Evolutionary conservation across 2,329 filamentous ascomycete genomes (phyloP).

Genomic region (Penicillium sp.): DNA sequence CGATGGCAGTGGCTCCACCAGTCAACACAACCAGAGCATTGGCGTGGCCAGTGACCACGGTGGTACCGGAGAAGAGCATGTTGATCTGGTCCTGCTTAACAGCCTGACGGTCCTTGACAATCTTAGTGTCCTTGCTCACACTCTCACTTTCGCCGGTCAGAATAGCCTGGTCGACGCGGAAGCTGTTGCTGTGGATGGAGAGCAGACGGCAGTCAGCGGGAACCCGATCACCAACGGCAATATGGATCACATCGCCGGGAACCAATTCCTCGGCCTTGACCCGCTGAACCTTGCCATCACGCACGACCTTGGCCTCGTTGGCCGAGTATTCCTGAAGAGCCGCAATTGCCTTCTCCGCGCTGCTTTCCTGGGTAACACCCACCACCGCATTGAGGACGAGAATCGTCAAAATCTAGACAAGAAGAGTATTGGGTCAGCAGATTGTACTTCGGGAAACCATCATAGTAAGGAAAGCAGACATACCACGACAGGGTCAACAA

Average conservation of each 20-base stretch:
- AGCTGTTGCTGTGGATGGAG: constrained; percentile 94
- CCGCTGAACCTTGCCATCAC: constrained; percentile 78
- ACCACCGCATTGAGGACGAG: constrained; percentile 96
- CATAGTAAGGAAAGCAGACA: constrained; percentile 47
- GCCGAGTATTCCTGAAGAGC: constrained; percentile 98
- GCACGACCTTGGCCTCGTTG: constrained; percentile 92
- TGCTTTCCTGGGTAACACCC: constrained; percentile 97
- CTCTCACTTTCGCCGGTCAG: constrained; percentile 98
- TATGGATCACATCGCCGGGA: constrained; percentile 87
- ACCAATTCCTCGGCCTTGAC: constrained; percentile 97
- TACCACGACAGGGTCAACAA: constrained; percentile 94
- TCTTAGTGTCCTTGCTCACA: constrained; percentile 78
- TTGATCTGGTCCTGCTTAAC: constrained; percentile 98
- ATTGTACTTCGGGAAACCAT: background rate
- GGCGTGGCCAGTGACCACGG: constrained; percentile 91
- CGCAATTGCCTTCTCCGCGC: constrained; percentile 96
- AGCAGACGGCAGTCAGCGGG: constrained; percentile 93
- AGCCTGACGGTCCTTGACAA: constrained; percentile 77
- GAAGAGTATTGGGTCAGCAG: constrained; percentile 24
- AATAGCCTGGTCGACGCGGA: constrained; percentile 94
- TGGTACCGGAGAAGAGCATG: constrained; percentile 98
- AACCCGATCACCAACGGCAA: constrained; percentile 89
- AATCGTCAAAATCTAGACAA: constrained; percentile 84
- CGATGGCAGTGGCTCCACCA: constrained; percentile 89
- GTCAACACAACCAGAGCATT: constrained; percentile 90